phyloP scores from a whole-genome alignment of 139 green algal species.

The Chlamydomonas sp. region DNA sequence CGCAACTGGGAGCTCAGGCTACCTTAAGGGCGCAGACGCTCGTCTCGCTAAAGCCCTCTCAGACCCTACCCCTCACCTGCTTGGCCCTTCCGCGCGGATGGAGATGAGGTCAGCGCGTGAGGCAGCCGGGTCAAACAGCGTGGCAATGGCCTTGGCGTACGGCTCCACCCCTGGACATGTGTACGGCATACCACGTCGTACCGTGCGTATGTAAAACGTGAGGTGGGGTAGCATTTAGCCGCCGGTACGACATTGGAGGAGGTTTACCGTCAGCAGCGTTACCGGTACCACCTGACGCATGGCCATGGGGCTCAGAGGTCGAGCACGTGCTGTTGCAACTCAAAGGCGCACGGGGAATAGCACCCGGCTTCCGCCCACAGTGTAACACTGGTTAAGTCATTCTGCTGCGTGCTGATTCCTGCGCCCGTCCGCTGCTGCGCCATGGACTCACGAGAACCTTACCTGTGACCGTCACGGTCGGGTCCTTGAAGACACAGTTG shows the following conservation, averaged over 20 bases:
- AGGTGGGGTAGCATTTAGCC: too few relatives aligned
- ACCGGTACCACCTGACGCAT: neutral
- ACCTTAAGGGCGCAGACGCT: too few relatives aligned
- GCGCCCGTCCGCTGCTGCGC: neutral
- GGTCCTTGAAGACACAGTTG: slow-evolving; percentile 64
- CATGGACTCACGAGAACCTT: neutral
- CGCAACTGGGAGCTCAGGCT: too few relatives aligned
- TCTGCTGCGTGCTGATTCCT: too few relatives aligned
- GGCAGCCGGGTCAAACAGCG: slow-evolving; percentile 59
- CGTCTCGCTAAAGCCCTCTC: too few relatives aligned
- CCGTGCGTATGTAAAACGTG: too few relatives aligned
- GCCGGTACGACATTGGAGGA: neutral
- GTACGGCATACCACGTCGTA: neutral
- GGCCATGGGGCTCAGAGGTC: neutral
- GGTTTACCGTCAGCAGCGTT: neutral
- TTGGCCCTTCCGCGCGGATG: neutral
- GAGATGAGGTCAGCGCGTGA: slow-evolving; percentile 62
- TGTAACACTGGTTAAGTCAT: too few relatives aligned
- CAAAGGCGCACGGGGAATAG: too few relatives aligned
- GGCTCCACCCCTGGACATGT: slow-evolving; percentile 36
- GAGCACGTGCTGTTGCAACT: neutral
- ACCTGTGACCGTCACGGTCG: slow-evolving; percentile 56
- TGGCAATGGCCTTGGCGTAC: slow-evolving; percentile 60
- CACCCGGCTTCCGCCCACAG: too few relatives aligned
- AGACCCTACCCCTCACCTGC: neutral